Evolutionary conservation across 306 rosid species (phyloP), one percentile per base, ranked within the genome.

Genomic region (Chamaecrista fasciculata): DNA sequence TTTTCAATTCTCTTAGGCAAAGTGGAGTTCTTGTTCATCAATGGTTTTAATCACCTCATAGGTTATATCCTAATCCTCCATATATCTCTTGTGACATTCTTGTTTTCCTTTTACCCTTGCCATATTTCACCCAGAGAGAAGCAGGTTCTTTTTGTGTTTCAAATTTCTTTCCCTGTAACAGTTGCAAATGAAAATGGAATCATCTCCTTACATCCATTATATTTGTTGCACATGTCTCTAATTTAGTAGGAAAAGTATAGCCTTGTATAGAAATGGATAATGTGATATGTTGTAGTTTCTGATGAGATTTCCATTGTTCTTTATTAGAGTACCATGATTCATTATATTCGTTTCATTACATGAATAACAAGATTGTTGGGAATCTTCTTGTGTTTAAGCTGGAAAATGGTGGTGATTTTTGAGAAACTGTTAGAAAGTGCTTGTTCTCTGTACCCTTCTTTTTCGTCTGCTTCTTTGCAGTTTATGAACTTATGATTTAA

Each of bases 21-120:
- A 86, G 92, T 68, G 99, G 99, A 24, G 84, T 94, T 82, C 95
- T 90, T 73, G 99, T 94, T 79, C 99, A 94, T 65, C 99, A 94
- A 62, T 94, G 99, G 99, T 94, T 88, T 88, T 95, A 74, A 85
- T 59, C 52, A 10, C 56, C 66, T 73, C 25, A 82, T 71, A 64
- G 66, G 55, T 68, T 70, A 69, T 11, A 72, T 57, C 46, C 47
- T 42, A 28, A 43, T 46, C 25, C 21, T 14, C n/a, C n/a, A 36
- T 42, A 65, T 59, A 26, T 49, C 63, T 44, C 20, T 71, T 77
- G 77, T 76, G 69, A 63, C 72, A 23, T 70, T 59, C 34, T 76
- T 51, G 44, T 68, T 51, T 51, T 49, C n/a, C 74, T 28, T 53
- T 57, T 77, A 42, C 74, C 60, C 24, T 60, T 62, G 36, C 48